These are phyloP conservation scores for Elsinoe necatrix DNA, from an alignment of 2,329 filamentous ascomycete species.

Conservation along the genomic window DNA sequence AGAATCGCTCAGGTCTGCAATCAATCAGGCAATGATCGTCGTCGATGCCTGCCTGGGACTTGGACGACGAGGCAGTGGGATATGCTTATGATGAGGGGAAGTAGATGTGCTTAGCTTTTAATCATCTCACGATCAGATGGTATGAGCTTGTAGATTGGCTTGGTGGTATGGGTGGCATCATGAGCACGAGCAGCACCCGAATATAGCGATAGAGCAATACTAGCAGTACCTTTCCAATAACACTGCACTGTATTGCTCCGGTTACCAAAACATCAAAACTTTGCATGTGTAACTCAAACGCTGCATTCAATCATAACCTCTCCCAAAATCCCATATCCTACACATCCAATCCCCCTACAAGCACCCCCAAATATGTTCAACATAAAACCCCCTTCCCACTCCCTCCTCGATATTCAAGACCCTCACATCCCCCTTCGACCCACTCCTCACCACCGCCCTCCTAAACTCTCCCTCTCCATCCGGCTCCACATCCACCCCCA, in stretches of 20 bases:
- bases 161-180: not conserved
- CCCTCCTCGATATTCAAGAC: slow-evolving; percentile 81
- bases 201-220: not conserved
- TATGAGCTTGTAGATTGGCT: not conserved
- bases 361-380: slow-evolving; percentile 92
- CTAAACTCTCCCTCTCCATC: slow-evolving; percentile 67
- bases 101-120: not conserved
- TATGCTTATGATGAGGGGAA: not conserved
- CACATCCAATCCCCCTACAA: slow-evolving; percentile 41
- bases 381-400: slow-evolving; percentile 83
- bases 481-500: slow-evolving; percentile 85
- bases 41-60: not conserved
- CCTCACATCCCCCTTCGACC: slow-evolving; percentile 81
- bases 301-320: slow-evolving; percentile 1
- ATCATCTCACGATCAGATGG: too few species aligned
- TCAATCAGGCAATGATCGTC: not conserved
- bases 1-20: not conserved
- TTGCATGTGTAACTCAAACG: not conserved
- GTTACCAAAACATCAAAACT: not conserved
- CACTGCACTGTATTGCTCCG: too few species aligned
- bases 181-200: not conserved
- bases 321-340: not conserved
- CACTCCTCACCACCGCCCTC: slow-evolving; percentile 77
- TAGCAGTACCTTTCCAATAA: too few species aligned
- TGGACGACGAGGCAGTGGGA: not conserved